Evolutionary conservation across 495 filamentous ascomycete species (phyloP).

Genomic region (Neurospora sp.): DNA sequence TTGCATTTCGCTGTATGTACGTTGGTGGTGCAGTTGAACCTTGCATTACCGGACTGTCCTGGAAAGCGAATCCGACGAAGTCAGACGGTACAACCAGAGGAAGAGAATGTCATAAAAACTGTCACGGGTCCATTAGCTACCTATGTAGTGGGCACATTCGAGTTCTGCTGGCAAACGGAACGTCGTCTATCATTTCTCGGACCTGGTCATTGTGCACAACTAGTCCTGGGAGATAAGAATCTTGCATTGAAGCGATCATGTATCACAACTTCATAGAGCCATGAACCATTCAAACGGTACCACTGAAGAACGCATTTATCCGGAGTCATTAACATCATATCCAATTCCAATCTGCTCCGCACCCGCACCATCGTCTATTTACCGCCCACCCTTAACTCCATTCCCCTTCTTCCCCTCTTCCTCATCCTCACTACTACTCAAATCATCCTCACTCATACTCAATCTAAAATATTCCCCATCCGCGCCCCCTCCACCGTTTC

Average conservation of each 20-base stretch:
- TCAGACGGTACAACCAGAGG: neutral
- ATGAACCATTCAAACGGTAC: neutral
- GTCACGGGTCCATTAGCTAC: no score
- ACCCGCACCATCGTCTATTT: neutral
- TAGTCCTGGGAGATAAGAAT: neutral
- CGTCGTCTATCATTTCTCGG: neutral
- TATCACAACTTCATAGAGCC: neutral
- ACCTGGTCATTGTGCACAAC: neutral
- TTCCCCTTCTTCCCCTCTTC: neutral
- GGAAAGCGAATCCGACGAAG: no score
- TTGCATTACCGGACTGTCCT: no score
- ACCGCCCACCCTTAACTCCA: neutral
- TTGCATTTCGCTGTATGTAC: no score
- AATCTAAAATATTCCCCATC: constrained; percentile 17
- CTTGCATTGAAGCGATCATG: neutral
- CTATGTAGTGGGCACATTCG: no score
- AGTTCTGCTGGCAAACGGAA: neutral
- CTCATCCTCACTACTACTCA: constrained; percentile 10
- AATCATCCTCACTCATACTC: constrained; percentile 20
- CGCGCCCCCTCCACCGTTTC: neutral
- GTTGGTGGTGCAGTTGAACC: no score
- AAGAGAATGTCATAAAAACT: neutral
- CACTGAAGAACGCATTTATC: neutral
- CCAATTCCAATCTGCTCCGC: neutral
- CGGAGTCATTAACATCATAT: neutral